Percentiles rank a stretch among this genome's conserved stretches.
These are phyloP conservation scores for bread wheat (Triticum aestivum) DNA, from an alignment of 176 grass and related monocot species.

Conservation along the genomic window DNA sequence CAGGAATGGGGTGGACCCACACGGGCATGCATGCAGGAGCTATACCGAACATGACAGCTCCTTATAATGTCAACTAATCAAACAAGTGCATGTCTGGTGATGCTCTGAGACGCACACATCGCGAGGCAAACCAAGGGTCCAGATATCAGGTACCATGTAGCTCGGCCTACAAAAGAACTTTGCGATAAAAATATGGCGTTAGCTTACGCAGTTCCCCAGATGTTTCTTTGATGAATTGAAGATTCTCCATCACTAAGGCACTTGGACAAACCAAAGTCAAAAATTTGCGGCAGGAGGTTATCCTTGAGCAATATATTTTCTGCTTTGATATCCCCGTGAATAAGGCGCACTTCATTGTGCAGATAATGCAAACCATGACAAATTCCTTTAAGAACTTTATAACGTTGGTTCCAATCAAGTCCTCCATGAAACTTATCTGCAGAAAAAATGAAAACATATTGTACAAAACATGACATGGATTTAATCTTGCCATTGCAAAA, in stretches of 20 bases:
- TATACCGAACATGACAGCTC: no score
- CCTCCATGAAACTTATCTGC: background rate
- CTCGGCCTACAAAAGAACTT: no score
- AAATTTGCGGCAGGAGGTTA: background rate
- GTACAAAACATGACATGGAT: no score
- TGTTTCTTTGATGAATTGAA: rapidly evolving
- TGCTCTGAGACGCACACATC: no score
- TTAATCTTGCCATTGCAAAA: no score
- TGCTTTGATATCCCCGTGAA: background rate
- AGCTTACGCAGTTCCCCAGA: background rate
- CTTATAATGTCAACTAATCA: no score
- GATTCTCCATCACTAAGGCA: background rate
- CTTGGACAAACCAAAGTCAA: background rate
- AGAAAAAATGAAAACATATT: no score
- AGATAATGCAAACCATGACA: background rate
- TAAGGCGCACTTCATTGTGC: background rate
- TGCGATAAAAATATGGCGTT: no score
- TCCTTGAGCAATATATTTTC: background rate
- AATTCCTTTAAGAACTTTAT: background rate
- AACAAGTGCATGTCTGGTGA: no score
- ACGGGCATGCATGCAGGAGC: no score
- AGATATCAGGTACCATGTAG: no score
- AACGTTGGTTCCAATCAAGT: background rate
- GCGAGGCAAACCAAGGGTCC: background rate
- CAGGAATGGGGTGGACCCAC: no score